Evolutionary conservation across 768 basidiomycete species (phyloP).

Genomic region (Kwoniella europaea): DNA sequence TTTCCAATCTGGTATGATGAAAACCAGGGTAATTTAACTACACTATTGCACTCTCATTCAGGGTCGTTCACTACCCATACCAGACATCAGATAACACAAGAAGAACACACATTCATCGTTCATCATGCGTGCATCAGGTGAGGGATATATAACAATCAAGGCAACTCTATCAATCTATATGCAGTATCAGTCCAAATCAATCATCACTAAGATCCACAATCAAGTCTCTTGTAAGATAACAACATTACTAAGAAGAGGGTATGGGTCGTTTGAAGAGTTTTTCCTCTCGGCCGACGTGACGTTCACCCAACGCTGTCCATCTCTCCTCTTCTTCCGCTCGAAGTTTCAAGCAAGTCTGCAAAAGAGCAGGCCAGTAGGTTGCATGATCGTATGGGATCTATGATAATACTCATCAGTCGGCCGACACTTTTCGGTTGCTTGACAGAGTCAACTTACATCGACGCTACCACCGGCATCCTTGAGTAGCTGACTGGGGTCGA

Average conservation of each 20-base stretch:
- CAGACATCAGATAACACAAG: too few species aligned
- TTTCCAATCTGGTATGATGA: too few species aligned
- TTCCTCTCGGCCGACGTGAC: constrained; percentile 35
- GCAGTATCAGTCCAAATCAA: neutral
- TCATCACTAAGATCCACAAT: too few species aligned
- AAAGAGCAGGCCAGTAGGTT: constrained; percentile 43
- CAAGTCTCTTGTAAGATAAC: neutral
- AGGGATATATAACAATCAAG: too few species aligned
- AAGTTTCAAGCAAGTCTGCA: constrained; percentile 31
- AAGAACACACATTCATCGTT: neutral
- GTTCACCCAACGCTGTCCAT: constrained; percentile 34
- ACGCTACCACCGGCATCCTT: constrained; percentile 49
- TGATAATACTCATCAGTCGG: neutral
- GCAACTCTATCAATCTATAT: neutral
- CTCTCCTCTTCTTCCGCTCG: constrained; percentile 28
- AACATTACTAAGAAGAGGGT: neutral
- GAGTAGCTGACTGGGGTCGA: constrained; percentile 38
- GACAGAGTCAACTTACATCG: constrained; percentile 38
- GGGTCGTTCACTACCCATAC: too few species aligned
- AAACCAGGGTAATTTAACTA: too few species aligned
- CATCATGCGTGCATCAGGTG: neutral
- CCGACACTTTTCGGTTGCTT: too few species aligned
- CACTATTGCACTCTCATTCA: too few species aligned
- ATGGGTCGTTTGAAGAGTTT: constrained; percentile 20
- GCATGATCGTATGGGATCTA: constrained; percentile 49